Conservation (phyloP, 495 filamentous ascomycete species). For the Pseudevernia furfuracea region DNA sequence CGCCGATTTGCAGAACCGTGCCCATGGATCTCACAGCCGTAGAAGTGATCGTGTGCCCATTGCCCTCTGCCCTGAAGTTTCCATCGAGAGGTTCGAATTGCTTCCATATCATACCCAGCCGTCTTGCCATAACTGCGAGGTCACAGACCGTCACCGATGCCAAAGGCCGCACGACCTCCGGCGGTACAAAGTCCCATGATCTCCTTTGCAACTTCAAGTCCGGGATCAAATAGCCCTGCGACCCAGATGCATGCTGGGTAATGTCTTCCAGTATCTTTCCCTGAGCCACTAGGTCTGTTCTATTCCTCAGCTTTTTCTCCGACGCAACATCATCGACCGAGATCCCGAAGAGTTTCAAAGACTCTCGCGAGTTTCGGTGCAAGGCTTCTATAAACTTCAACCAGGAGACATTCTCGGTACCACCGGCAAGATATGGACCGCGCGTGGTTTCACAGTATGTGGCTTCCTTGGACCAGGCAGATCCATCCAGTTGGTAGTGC, state of each 20-base stretch:
- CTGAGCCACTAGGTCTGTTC: not conserved
- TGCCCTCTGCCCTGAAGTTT: constrained; percentile 30
- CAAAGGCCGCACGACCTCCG: constrained; percentile 31
- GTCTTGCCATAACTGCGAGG: constrained; percentile 29
- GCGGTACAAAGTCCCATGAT: constrained; percentile 34
- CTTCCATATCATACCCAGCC: constrained; percentile 34
- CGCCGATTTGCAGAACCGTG: constrained; percentile 27
- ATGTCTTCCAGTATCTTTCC: not conserved
- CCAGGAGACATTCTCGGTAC: constrained; percentile 20
- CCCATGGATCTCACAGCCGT: constrained; percentile 28
- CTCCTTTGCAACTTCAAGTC: constrained; percentile 5
- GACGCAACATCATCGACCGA: not conserved
- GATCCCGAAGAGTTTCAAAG: not conserved
- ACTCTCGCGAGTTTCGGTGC: not conserved
- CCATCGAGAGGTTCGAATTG: constrained; percentile 31
- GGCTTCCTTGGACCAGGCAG: not conserved
- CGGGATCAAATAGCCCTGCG: not conserved
- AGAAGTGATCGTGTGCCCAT: constrained; percentile 30
- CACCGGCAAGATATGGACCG: not conserved
- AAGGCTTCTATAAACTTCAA: constrained; percentile 20
- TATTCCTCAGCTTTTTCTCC: not conserved
- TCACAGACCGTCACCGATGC: constrained; percentile 28
- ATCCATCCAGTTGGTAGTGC: constrained; percentile 10
- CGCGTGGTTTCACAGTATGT: constrained; percentile 2
- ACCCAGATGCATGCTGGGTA: not conserved